These are phyloP conservation scores for Zea mays DNA, from an alignment of 176 grass and related monocot species.

Conservation along the genomic window Zm-B73-REFERENCE-NAM-5.0 NC_050100.1:102916501-102917000, in stretches of 20 bases:
- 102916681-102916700: slow-evolving; percentile 13
- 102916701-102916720: slow-evolving; percentile 17
- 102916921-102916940: slow-evolving; percentile 18
- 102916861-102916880: slow-evolving; percentile 11
- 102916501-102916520: slow-evolving; percentile 67
- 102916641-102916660: slow-evolving; percentile 89
- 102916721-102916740: slow-evolving; percentile 17
- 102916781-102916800: background rate
- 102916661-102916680: slow-evolving; percentile 45
- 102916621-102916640: slow-evolving; percentile 91
- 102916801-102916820: no score
- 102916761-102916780: slow-evolving; percentile 17
- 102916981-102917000: slow-evolving; percentile 5
- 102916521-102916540: slow-evolving; percentile 63
- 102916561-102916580: slow-evolving; percentile 89
- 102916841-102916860: background rate
- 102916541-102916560: slow-evolving; percentile 77
- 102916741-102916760: slow-evolving; percentile 17
- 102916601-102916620: slow-evolving; percentile 94
- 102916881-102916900: background rate
- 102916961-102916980: slow-evolving; percentile 12
- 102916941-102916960: background rate
- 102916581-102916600: slow-evolving; percentile 97
- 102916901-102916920: background rate
- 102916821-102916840: no score